A percentile compares a stretch with the other conserved stretches of the same genome.
Conservation (phyloP, 2,329 filamentous ascomycete species). For the Neocatenulostroma microsporum region DNA sequence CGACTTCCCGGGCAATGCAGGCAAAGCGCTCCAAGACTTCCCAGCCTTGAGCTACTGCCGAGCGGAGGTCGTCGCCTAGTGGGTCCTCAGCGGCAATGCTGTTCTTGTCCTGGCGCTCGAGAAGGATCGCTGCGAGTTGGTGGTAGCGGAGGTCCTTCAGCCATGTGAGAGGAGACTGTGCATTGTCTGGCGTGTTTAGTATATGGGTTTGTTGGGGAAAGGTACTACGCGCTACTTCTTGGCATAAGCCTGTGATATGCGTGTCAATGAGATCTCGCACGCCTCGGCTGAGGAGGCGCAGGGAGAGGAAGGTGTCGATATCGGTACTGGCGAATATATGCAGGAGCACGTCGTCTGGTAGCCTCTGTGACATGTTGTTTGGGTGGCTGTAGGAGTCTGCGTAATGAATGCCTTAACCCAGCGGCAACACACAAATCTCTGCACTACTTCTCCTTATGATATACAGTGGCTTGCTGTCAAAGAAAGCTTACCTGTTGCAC, state of each 20-base stretch:
- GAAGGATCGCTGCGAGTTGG: constrained; percentile 6
- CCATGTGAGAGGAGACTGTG: not conserved
- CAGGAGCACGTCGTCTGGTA: constrained; percentile 8
- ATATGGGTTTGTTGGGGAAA: constrained; percentile 6
- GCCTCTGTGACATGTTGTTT: not conserved
- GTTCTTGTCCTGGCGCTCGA: constrained; percentile 1
- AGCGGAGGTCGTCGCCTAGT: not conserved
- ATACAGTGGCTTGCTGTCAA: not conserved
- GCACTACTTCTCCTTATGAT: no score
- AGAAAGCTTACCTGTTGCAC: not conserved
- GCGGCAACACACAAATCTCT: no score
- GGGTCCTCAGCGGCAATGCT: not conserved
- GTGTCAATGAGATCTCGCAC: constrained; percentile 2
- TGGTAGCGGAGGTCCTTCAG: constrained; percentile 6
- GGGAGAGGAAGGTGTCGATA: constrained; percentile 9
- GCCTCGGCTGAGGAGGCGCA: constrained; percentile 4
- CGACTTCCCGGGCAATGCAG: no score
- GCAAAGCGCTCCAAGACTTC: no score
- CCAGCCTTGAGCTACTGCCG: no score
- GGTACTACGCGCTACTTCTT: constrained; percentile 4
- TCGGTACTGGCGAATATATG: constrained; percentile 3
- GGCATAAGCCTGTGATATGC: constrained; percentile 3
- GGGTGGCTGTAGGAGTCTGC: not conserved
- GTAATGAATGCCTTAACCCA: no score
- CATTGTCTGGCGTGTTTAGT: not conserved